Percentiles rank a stretch among this genome's conserved stretches.
Conservation (phyloP, 192 early-diverging fungal genomes). For the Rhizoclosmatium sp. region DNA sequence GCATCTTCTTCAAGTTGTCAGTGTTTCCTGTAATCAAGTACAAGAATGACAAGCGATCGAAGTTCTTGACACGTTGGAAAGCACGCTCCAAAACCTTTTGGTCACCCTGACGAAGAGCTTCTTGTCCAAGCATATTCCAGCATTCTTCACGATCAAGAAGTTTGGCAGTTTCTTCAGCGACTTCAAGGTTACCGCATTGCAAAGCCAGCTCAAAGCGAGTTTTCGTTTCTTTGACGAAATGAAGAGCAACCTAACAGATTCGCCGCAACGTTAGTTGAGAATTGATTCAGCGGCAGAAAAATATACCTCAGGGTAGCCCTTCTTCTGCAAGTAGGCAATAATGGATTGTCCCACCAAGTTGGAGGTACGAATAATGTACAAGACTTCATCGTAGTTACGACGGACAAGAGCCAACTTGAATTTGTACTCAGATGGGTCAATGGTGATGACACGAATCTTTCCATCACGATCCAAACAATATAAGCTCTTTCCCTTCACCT, state of each 20-base stretch:
- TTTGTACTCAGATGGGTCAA: slow-evolving; percentile 98
- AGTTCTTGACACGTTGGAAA: slow-evolving; percentile 91
- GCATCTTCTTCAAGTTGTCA: slow-evolving; percentile 94
- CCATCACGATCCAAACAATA: slow-evolving; percentile 91
- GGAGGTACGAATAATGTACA: slow-evolving; percentile 94
- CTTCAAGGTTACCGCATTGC: slow-evolving; percentile 96
- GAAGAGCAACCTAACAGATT: slow-evolving; percentile 78
- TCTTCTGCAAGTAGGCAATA: slow-evolving; percentile 99
- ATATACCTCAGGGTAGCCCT: slow-evolving; percentile 92
- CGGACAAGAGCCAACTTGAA: slow-evolving; percentile 95
- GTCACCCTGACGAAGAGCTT: slow-evolving; percentile 91
- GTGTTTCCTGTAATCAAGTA: slow-evolving; percentile 92
- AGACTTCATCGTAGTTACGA: slow-evolving; percentile 94
- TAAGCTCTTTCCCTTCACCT: slow-evolving; percentile 85
- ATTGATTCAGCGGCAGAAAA: slow-evolving; percentile 1
- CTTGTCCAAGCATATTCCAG: slow-evolving; percentile 88
- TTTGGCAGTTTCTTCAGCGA: slow-evolving; percentile 95
- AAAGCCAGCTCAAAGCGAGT: slow-evolving; percentile 96
- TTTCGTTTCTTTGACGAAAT: slow-evolving; percentile 97
- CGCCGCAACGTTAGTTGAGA: neutral
- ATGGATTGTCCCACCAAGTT: slow-evolving; percentile 98
- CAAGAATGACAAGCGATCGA: slow-evolving; percentile 93
- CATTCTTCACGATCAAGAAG: slow-evolving; percentile 86
- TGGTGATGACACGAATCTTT: slow-evolving; percentile 82
- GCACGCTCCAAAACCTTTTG: slow-evolving; percentile 87